A percentile compares a stretch with the other conserved stretches of the same genome.
phyloP scores from a whole-genome alignment of 2,329 filamentous ascomycete species.

The Sporothrix protearum region DNA sequence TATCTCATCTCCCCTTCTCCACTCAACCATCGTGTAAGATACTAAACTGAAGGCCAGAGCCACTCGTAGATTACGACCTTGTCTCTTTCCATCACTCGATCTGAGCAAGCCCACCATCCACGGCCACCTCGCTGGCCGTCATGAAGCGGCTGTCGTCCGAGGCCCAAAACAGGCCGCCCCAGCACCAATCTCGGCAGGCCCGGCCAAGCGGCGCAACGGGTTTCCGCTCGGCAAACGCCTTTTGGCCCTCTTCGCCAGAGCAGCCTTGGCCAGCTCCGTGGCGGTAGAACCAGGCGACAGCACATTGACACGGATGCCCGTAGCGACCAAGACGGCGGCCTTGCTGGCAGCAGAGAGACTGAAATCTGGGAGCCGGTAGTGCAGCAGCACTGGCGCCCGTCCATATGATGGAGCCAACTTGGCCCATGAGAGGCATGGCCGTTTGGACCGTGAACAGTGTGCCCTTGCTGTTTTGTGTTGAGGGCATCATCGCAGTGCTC shows the following conservation, averaged over 20 bases:
- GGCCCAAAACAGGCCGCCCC: slow-evolving; percentile 24
- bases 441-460: slow-evolving; percentile 48
- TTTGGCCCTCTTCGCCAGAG: slow-evolving; percentile 22
- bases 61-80: too few species aligned
- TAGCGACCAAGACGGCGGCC: slow-evolving; percentile 22
- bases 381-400: slow-evolving; percentile 26
- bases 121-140: slow-evolving; percentile 25
- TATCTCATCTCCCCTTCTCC: background rate
- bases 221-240: slow-evolving; percentile 19
- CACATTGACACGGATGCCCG: slow-evolving; percentile 25
- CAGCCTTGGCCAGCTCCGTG: slow-evolving; percentile 23
- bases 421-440: slow-evolving; percentile 25
- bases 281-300: slow-evolving; percentile 24
- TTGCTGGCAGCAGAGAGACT: slow-evolving; percentile 24
- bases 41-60: too few species aligned
- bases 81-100: background rate
- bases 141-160: slow-evolving; percentile 26
- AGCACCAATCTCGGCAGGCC: slow-evolving; percentile 22
- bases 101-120: slow-evolving; percentile 25
- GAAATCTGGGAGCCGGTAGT: slow-evolving; percentile 22
- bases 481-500: slow-evolving; percentile 55
- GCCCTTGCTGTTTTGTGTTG: slow-evolving; percentile 67
- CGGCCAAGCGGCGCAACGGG: slow-evolving; percentile 25
- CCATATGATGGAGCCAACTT: slow-evolving; percentile 24
- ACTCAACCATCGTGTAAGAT: background rate